Evolutionary conservation across 805 yeast genomes (phyloP).

Genomic region (Ogataea nakhonphanomensis): DNA sequence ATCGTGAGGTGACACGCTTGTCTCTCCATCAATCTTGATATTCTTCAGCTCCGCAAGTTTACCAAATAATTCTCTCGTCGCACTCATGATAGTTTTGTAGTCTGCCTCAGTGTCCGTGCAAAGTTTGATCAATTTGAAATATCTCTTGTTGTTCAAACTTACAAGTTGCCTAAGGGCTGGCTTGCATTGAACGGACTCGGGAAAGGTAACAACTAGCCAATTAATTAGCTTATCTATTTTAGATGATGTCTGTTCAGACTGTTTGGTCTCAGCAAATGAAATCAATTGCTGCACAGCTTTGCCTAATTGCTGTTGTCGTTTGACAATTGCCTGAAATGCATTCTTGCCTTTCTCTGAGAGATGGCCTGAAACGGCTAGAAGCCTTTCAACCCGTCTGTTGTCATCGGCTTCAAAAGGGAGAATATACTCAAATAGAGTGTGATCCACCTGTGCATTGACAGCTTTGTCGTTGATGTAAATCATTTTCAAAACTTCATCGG

Average conservation of each 20-base stretch:
- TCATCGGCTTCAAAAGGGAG: constrained; percentile 50
- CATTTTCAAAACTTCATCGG: constrained; percentile 60
- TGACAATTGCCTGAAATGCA: constrained; percentile 66
- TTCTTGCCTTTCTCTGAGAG: constrained; percentile 57
- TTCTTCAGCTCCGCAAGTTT: constrained; percentile 53
- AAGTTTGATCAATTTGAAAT: constrained; percentile 50
- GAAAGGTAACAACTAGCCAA: constrained; percentile 60
- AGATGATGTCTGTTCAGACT: constrained; percentile 5
- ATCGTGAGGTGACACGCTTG: constrained; percentile 42
- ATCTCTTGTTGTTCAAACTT: constrained; percentile 54
- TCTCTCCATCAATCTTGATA: constrained; percentile 32
- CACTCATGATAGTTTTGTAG: constrained; percentile 54
- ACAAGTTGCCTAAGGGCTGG: constrained; percentile 51
- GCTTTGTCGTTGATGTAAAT: constrained; percentile 69
- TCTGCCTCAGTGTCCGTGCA: constrained; percentile 58
- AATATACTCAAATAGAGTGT: constrained; percentile 53
- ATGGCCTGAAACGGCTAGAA: constrained; percentile 44
- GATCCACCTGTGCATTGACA: constrained; percentile 66
- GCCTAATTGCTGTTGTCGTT: constrained; percentile 62
- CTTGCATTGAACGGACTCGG: constrained; percentile 46
- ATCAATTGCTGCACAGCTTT: constrained; percentile 48
- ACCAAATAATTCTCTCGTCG: constrained; percentile 59
- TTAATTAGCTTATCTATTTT: constrained; percentile 53
- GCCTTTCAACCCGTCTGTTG: constrained; percentile 46
- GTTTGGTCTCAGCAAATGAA: constrained; percentile 40